Conservation (phyloP, 768 basidiomycete species). For the Leccinellum albellum region DNA sequence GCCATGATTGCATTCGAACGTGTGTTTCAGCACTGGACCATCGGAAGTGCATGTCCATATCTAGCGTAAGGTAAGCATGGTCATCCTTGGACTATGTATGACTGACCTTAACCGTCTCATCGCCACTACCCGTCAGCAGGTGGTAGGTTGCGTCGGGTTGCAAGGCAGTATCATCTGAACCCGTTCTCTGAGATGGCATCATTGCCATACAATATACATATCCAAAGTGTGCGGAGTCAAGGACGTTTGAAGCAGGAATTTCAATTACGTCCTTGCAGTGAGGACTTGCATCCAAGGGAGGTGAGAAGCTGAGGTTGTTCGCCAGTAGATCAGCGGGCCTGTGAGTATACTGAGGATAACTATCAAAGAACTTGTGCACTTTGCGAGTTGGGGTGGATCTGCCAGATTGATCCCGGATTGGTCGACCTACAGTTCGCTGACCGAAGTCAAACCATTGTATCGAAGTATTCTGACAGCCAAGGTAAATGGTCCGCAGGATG, state of each 20-base stretch:
- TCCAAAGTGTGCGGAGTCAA: constrained; percentile 90
- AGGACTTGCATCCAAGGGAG: constrained; percentile 31
- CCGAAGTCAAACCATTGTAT: constrained; percentile 82
- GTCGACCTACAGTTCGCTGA: neutral
- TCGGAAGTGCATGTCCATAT: constrained; percentile 58
- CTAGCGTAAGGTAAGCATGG: constrained; percentile 32
- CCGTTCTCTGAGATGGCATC: constrained; percentile 38
- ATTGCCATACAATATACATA: constrained; percentile 85
- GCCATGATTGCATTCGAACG: constrained; percentile 69
- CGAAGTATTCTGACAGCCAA: constrained; percentile 92
- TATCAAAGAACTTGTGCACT: constrained; percentile 90
- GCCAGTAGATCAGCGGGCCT: constrained; percentile 66
- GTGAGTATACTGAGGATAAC: constrained; percentile 71
- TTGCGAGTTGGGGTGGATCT: constrained; percentile 42
- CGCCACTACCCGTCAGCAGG: constrained; percentile 85
- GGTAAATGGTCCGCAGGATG: constrained; percentile 63
- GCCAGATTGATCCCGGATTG: constrained; percentile 21
- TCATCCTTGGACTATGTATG: neutral
- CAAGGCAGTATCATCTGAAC: constrained; percentile 28
- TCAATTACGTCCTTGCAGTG: constrained; percentile 32
- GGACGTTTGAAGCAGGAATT: constrained; percentile 66
- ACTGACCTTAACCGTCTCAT: constrained; percentile 80
- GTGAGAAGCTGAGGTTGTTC: constrained; percentile 44
- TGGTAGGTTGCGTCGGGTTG: constrained; percentile 33
- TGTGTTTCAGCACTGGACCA: constrained; percentile 51